Evolutionary conservation across 805 yeast genomes (phyloP).

Genomic region (Tetrapisispora namnaoensis): DNA sequence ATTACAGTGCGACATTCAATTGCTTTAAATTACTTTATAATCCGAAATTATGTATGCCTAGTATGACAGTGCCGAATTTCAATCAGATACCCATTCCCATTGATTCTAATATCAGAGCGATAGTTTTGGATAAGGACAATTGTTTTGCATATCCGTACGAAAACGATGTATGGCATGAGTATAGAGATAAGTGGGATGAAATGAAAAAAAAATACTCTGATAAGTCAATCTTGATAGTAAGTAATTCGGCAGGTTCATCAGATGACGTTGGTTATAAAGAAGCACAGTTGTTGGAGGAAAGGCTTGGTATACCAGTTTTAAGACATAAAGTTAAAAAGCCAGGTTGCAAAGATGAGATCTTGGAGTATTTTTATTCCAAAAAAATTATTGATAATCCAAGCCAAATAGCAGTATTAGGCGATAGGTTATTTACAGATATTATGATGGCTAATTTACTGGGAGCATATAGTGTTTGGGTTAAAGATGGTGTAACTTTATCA

Average conservation of each 20-base stretch:
- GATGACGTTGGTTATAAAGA: conserved; percentile 55
- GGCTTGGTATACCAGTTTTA: conserved; percentile 60
- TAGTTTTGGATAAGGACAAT: conserved; percentile 89
- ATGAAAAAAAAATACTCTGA: conserved; percentile 50
- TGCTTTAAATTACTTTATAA: conserved; percentile 46
- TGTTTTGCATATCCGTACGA: conserved; percentile 84
- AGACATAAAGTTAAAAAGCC: conserved; percentile 73
- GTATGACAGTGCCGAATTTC: conserved; percentile 44
- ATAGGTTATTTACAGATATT: conserved; percentile 82
- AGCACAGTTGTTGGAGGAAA: conserved; percentile 51
- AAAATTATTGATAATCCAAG: conserved; percentile 38
- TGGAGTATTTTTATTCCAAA: conserved; percentile 45
- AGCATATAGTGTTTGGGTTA: conserved; percentile 72
- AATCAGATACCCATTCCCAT: conserved; percentile 51
- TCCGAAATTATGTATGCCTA: conserved; percentile 68
- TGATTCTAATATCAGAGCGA: conserved; percentile 46
- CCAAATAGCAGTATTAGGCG: conserved; percentile 83
- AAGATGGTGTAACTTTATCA: conserved; percentile 60
- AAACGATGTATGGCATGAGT: conserved; percentile 70
- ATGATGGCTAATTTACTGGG: conserved; percentile 94
- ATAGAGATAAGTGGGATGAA: conserved; percentile 45
- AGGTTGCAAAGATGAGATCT: conserved; percentile 63
- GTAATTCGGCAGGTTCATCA: conserved; percentile 87
- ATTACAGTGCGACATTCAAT: conserved; percentile 70
- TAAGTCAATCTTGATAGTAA: conserved; percentile 61